Conservation (phyloP, 345 rosid genomes). For the Raphanus raphanistrum region DNA sequence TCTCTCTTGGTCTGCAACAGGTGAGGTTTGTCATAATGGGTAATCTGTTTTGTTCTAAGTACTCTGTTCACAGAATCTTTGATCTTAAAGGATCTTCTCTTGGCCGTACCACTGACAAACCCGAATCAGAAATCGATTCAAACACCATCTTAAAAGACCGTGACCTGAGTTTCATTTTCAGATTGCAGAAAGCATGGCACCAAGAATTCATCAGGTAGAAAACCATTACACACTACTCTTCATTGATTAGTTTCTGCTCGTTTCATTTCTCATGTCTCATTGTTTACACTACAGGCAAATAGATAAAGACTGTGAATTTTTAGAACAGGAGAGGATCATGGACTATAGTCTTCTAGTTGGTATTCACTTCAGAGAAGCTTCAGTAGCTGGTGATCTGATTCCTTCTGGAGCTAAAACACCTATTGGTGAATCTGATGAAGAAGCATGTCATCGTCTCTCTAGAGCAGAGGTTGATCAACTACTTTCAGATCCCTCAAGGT, state of each 20-base stretch:
- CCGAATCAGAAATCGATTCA: conserved; percentile 68
- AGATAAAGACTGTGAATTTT: conserved; percentile 87
- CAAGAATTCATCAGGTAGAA: conserved; percentile 56
- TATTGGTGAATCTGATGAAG: conserved; percentile 40
- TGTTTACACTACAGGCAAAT: conserved; percentile 61
- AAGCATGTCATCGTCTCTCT: conserved; percentile 39
- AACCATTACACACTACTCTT: neutral
- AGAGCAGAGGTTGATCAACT: conserved; percentile 43
- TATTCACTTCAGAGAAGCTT: conserved; percentile 78
- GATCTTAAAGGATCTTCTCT: conserved; percentile 97
- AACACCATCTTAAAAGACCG: conserved; percentile 86
- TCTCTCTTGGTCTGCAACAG: conserved; percentile 38
- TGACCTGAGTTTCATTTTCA: conserved; percentile 79
- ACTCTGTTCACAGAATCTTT: conserved; percentile 71
- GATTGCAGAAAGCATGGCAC: conserved; percentile 80
- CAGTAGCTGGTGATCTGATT: conserved; percentile 64
- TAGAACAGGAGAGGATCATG: conserved; percentile 95
- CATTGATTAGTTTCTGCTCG: neutral
- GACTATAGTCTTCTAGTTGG: conserved; percentile 95
- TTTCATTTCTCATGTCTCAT: conserved; percentile 15
- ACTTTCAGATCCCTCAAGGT: conserved; percentile 46
- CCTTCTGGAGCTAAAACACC: conserved; percentile 58
- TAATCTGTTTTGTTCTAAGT: conserved; percentile 80
- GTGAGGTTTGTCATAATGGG: conserved; percentile 97
- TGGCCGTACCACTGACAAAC: conserved; percentile 87